phyloP scores from a whole-genome alignment of 495 filamentous ascomycete genomes.

The Niebla homalea region DNA sequence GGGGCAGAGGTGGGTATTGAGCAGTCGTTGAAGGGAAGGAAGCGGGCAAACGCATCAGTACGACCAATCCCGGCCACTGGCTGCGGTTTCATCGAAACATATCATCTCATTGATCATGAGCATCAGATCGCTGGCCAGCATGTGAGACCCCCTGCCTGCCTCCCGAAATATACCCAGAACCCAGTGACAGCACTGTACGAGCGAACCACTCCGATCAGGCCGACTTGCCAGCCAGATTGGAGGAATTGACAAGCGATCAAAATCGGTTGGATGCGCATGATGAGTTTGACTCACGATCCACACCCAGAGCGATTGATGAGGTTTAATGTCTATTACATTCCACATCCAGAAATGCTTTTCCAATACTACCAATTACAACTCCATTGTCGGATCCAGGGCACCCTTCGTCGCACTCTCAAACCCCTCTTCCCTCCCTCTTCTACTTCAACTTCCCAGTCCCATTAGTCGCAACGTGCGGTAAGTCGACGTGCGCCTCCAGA shows the following conservation, averaged over 20 bases:
- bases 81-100: neutral
- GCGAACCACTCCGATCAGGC: neutral
- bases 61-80: too few species aligned
- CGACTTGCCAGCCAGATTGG: neutral
- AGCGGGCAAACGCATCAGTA: too few species aligned
- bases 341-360: neutral
- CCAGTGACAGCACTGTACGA: neutral
- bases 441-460: too few species aligned
- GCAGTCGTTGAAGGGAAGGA: too few species aligned
- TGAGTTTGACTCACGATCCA: neutral
- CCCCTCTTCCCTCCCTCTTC: slow-evolving; percentile 20
- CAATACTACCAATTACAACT: neutral
- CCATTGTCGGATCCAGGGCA: too few species aligned
- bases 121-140: neutral
- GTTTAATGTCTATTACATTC: neutral
- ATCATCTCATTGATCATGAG: neutral
- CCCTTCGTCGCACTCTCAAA: slow-evolving; percentile 14
- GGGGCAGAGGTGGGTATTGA: slow-evolving; percentile 10
- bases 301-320: neutral
- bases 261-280: neutral
- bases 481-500: too few species aligned
- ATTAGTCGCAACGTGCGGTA: too few species aligned
- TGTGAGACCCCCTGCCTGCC: too few species aligned
- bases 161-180: too few species aligned
- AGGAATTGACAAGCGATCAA: neutral